Base-by-base conservation (phyloP, 768 basidiomycete genomes). In the Mycena vulgaris region DNA sequence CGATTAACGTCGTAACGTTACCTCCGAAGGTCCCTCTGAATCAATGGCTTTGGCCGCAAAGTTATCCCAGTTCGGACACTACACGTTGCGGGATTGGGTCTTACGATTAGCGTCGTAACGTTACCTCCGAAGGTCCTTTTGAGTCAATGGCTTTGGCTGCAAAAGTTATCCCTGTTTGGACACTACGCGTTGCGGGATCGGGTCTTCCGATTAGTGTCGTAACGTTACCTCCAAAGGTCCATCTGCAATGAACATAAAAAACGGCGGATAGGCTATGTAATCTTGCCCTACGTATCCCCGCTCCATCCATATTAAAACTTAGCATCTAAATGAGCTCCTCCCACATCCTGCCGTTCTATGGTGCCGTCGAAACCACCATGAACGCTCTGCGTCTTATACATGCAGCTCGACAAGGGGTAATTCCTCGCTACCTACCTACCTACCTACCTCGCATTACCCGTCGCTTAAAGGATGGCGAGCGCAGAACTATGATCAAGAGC, bases 331-430 rank as follows among this genome's bases (percentile, higher is more conserved):
- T 79, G 73, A 86, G 84, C 78, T 88, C 85, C 80, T 75, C 79
- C 61, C 75, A 75, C 67, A 83, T 88, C 78, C 86, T 88, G 62
- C 90, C 92, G 52, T 94, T 94, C 84, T 85, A 86, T 68, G 94
- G 95, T 48, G 94, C 90, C 81, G 91, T 95, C 59, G 93, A 95
- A 76, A 92, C 92, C 49, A 95, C 93, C 19, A 88, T 89, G 75
- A 90, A 96, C 77, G 93, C 94, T n/a, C 87, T 96, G 39, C 87
- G 94, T 30, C 87, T 96, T 74, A 93, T 95, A 75, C 92, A 95
- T 78, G 94, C 94, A 21, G 93, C 93, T 62, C 86, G 92, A 56
- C 88, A 92, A 71, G 94, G 94, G 28, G 84, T 92, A 74, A 92
- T 95, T 58, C 93, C 93, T n/a, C n/a, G n/a, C n/a, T n/a, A n/a